A percentile compares a stretch with the other conserved stretches of the same genome.
Evolutionary conservation across 2,329 filamentous ascomycete genomes (phyloP).

Genomic region (Claviceps citrina): DNA sequence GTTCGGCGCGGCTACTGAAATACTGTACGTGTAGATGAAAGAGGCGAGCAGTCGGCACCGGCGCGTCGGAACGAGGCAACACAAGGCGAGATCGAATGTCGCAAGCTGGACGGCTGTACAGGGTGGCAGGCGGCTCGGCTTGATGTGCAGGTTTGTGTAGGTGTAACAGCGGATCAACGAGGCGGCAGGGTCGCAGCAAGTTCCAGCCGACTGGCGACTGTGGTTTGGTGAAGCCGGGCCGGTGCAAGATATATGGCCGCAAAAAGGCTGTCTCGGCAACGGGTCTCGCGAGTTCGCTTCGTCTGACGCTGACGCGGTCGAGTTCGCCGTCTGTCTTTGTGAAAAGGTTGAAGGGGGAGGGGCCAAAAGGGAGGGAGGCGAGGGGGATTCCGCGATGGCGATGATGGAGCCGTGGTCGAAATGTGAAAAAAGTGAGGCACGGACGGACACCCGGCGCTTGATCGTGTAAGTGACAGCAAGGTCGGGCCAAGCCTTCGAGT

Average conservation of each 20-base stretch:
- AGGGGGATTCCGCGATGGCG: neutral
- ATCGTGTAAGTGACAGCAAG: conserved; percentile 5
- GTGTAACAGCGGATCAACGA: conserved; percentile 5
- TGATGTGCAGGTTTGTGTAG: conserved; percentile 9
- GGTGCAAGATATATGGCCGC: neutral
- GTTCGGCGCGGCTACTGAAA: conserved; percentile 16
- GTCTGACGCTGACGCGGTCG: neutral
- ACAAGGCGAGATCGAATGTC: conserved; percentile 18
- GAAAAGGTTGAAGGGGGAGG: neutral
- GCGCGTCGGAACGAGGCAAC: conserved; percentile 17
- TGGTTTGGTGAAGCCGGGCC: neutral
- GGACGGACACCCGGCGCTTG: conserved; percentile 12
- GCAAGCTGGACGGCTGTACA: conserved; percentile 9
- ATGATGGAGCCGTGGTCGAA: conserved; percentile 5
- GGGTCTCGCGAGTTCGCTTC: conserved; percentile 1
- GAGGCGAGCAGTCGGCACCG: conserved; percentile 20
- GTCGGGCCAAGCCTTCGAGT: neutral
- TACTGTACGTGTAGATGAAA: conserved; percentile 14
- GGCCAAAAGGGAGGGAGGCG: neutral
- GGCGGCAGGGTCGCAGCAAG: conserved; percentile 1
- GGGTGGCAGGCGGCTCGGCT: conserved; percentile 7
- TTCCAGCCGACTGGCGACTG: no score
- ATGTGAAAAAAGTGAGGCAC: conserved; percentile 4
- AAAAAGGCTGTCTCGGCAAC: neutral
- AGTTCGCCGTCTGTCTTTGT: neutral